Percentiles rank a stretch among this genome's conserved stretches.
Conservation (phyloP, 345 rosid species). For the Tarenaya hassleriana region DNA sequence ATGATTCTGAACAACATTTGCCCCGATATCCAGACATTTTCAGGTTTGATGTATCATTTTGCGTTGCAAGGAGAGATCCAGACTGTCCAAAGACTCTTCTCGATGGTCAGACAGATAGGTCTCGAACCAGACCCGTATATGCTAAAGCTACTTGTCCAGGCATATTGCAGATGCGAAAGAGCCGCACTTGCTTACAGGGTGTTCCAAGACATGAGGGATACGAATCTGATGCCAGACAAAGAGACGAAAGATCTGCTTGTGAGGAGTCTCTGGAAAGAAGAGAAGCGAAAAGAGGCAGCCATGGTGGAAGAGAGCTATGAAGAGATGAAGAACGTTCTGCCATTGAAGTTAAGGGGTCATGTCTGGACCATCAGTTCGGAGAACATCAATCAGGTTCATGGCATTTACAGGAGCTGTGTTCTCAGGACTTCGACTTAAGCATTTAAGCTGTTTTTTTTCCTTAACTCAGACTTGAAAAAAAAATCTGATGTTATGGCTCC, state of each 20-base stretch:
- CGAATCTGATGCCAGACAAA: slow-evolving; percentile 51
- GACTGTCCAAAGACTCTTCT: slow-evolving; percentile 61
- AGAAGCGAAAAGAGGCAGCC: slow-evolving; percentile 82
- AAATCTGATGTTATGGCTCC: too few species aligned
- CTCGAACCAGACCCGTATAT: slow-evolving; percentile 65
- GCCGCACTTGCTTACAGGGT: slow-evolving; percentile 74
- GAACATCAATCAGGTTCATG: slow-evolving; percentile 49
- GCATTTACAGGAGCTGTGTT: slow-evolving; percentile 52
- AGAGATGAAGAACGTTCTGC: slow-evolving; percentile 33
- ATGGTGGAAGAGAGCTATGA: slow-evolving; percentile 55
- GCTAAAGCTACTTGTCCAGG: slow-evolving; percentile 66
- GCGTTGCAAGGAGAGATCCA: slow-evolving; percentile 66
- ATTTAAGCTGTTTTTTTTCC: background rate
- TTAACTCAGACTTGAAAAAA: background rate
- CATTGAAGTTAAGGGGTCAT: slow-evolving; percentile 54
- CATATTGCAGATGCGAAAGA: slow-evolving; percentile 71
- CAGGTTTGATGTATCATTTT: slow-evolving; percentile 78
- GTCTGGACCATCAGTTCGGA: slow-evolving; percentile 69
- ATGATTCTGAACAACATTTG: slow-evolving; percentile 48
- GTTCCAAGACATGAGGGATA: slow-evolving; percentile 66
- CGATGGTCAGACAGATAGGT: slow-evolving; percentile 65
- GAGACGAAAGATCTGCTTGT: slow-evolving; percentile 72
- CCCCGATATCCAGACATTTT: slow-evolving; percentile 83
- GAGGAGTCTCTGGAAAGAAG: slow-evolving; percentile 89
- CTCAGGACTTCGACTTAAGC: background rate